These are phyloP conservation scores for Leptomonas seymouri DNA, from an alignment of 208 protist genomes.

Conservation along the genomic window DNA sequence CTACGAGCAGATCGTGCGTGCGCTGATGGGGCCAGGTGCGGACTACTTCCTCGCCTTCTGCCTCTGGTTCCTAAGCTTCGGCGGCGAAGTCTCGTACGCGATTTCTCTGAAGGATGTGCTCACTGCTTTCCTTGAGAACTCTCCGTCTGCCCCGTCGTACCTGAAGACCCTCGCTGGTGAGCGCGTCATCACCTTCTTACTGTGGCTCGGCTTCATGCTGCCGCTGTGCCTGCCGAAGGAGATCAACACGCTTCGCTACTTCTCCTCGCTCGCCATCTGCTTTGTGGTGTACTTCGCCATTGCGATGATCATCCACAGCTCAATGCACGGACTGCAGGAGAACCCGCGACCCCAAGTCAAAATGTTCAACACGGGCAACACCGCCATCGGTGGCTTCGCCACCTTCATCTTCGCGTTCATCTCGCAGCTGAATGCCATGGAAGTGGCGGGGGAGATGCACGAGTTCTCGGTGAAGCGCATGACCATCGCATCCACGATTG, in stretches of 20 bases:
- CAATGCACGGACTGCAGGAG: constrained; percentile 36
- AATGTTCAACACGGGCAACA: constrained; percentile 54
- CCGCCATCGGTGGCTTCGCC: constrained; percentile 54
- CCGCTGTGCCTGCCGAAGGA: constrained; percentile 78
- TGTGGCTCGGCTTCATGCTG: constrained; percentile 76
- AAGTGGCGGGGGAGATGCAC: constrained; percentile 68
- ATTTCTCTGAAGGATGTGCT: constrained; percentile 75
- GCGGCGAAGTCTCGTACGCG: constrained; percentile 71
- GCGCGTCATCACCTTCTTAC: constrained; percentile 50
- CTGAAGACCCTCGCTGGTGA: constrained; percentile 29
- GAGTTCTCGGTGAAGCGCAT: constrained; percentile 52
- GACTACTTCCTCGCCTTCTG: constrained; percentile 65
- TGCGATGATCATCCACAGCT: constrained; percentile 59
- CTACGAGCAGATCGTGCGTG: constrained; percentile 53
- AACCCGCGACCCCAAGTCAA: constrained; percentile 42
- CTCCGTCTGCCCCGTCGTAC: constrained; percentile 31
- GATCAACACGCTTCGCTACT: constrained; percentile 83
- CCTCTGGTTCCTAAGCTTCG: constrained; percentile 59
- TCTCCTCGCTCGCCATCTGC: constrained; percentile 58
- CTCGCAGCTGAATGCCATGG: constrained; percentile 60
- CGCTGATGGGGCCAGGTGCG: constrained; percentile 45
- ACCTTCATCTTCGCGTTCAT: constrained; percentile 78
- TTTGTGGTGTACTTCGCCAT: constrained; percentile 81
- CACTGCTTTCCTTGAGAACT: constrained; percentile 46
- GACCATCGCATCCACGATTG: constrained; percentile 38